Base-by-base conservation (phyloP, 805 yeast species). In the Metschnikowia peoriensis region DNA sequence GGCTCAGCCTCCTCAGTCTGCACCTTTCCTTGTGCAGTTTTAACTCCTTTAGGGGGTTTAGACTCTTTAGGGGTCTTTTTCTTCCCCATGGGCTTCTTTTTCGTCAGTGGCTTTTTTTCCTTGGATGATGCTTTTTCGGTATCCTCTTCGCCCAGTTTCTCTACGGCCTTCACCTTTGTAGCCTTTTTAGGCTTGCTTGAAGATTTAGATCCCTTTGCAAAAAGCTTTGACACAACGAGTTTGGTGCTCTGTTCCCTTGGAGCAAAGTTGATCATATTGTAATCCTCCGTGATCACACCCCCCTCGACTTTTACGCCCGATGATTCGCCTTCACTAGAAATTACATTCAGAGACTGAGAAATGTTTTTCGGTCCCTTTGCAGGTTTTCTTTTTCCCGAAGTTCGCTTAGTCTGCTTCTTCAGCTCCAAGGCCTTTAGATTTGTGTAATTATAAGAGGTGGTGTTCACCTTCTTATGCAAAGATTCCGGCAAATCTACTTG, bases 201-300 rank as follows among this genome's bases (percentile, higher is more conserved):
- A 7, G 43, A 38, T 11, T 32, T 43, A 10, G 41, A n/a, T 8
- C 45, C 49, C 17, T 38, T 50, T 7, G 35, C 35, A 29, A 50
- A 50, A 49, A 54, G 51, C 34, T 44, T 54, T 11, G 57, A 54
- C 10, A 38, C 43, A 15, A 54, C 44, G 28, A 54, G 57, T 29
- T 50, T 52, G 8, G 57, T 42, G 14, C 28, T 44, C 10, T 46
- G 42, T 17, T 44, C 50, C 28, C 62, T 49, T 7, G 60, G 60
- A 1, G 61, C 61, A 37, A 53, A 59, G 44, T 47, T 57, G 42
- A 59, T 56, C 54, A 47, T 52, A 40, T 51, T 46, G 45, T 57
- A 59, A 15, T 59, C 62, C 28, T 57, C 61, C 17, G 52, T 47
- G 27, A 58, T 46, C 16, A 50, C 51, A 3, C 59, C 62, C 15